Evolutionary conservation across 192 early-diverging fungal species (phyloP), one percentile per base, ranked within the genome.

Genomic region (Coemansia sp.): DNA sequence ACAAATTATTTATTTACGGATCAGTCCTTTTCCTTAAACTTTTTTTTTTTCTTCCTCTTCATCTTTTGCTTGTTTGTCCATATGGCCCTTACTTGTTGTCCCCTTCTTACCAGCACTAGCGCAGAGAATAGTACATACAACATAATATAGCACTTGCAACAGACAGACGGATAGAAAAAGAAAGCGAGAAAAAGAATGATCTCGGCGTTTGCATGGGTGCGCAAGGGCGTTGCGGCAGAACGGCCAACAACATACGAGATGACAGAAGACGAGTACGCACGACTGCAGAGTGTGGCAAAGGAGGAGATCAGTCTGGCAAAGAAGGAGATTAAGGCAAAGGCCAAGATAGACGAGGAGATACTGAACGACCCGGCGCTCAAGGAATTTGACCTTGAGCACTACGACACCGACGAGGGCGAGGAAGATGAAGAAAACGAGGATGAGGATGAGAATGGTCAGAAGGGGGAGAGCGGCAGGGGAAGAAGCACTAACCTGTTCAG

Each of bases 321-420:
- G 39, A 76, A 84, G 52, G 89, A 90, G 47, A 71, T 90, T 39
- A 73, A 70, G 71, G 63, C 74, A 55, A 71, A 65, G 47, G 41
- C 67, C 7, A 60, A 69, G 43, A 32, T 65, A 10, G 71, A 82
- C 54, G 60, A 67, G 13, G 66, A 68, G 41, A 66, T 73, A 36
- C 71, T 77, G 39, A 68, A 78, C 47, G 85, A 89, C 55, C 82
- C 87, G 6, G 91, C 90, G 41, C 84, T 95, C 36, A 84, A 87
- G 41, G 87, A 90, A 72, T 98, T 95, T 82, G 92, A 99, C 71
- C 84, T 99, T 71, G 95, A 97, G 62, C 77, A 90, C 73, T 99
- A 99, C 85, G 96, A 98, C 72, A 82, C 90, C 36, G 92, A 92
- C n/a, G 86, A 87, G 45, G 83, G 84, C 4, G 77, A 84, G 60